Evolutionary conservation across 2,329 filamentous ascomycete species (phyloP), one percentile per base, ranked within the genome.

Genomic region (Leptographium lundbergii): DNA sequence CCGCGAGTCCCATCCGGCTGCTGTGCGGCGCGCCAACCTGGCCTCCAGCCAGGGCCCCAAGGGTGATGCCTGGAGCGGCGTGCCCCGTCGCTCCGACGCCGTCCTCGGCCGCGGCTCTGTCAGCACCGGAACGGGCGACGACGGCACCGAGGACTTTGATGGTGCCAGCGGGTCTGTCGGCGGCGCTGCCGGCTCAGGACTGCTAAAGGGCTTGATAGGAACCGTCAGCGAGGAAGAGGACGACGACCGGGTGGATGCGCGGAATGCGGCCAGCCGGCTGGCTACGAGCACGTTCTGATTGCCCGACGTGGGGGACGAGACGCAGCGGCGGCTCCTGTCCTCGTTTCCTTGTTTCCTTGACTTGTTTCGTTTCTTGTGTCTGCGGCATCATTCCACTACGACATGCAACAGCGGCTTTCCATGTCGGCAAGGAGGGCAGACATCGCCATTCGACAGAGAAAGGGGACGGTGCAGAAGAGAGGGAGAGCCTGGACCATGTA

Each of bases 21-120:
- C 64, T 36, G 71, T 76, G 61, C 83, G 94, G 58, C 84, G 92
- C 62, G 74, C 86, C 29, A 92, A 84, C 71, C 74, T 96, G 64
- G 88, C 89, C 19, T 88, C 89, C 54, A 94, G 88, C 67, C 94
- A 99, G 73, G 94, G 94, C 0, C 92, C 94, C 56, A 95, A 95
- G 75, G 94, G 94, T n/a, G 94, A 99, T 71, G 87, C 94, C 19
- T 99, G 94, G 94, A 96, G 90, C 67, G 94, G 94, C 60, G 91
- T 96, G 32, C 89, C 91, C 42, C 82, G 94, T 62, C 82, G 89
- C 59, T 84, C 86, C 34, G 67, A 63, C 34, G 89, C 95, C 66
- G 86, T 85, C n/a, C 87, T 81, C 67, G 81, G 91, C 66, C 91
- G 86, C 11, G 75, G 78, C 17, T 86, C 89, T 66, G 86, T 85